Percentiles rank a stretch among this genome's conserved stretches.
These are phyloP conservation scores for Arthrinium puccinioides DNA, from an alignment of 2,329 filamentous ascomycete species.

Conservation along the genomic window DNA sequence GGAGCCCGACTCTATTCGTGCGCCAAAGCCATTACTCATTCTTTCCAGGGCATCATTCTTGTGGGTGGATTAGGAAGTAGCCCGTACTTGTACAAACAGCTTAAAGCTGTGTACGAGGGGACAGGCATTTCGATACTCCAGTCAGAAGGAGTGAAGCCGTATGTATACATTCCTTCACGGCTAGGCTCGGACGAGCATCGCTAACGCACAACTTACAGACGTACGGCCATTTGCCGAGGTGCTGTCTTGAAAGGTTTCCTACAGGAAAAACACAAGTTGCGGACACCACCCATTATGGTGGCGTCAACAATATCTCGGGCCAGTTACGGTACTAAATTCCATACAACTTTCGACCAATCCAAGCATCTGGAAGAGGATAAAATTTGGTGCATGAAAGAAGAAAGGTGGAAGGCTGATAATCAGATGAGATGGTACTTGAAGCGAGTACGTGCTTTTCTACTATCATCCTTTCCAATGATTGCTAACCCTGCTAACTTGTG, in stretches of 20 bases:
- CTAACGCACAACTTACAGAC: background rate
- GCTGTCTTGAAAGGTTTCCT: constrained; percentile 1
- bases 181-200: background rate
- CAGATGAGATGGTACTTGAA: constrained; percentile 2
- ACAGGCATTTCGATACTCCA: background rate
- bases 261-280: background rate
- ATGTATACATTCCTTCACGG: background rate
- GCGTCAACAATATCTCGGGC: background rate
- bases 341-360: background rate
- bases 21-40: background rate
- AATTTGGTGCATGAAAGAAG: background rate
- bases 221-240: constrained; percentile 2
- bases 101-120: background rate
- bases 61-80: background rate
- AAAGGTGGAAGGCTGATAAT: background rate
- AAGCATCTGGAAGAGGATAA: background rate
- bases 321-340: background rate
- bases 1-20: background rate
- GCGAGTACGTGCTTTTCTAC: background rate
- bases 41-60: constrained; percentile 1
- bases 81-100: constrained; percentile 1
- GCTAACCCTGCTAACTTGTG: background rate
- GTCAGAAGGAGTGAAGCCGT: background rate
- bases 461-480: background rate
- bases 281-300: background rate